phyloP scores from a whole-genome alignment of 345 rosid species.

The Stellera chamaejasme region DNA sequence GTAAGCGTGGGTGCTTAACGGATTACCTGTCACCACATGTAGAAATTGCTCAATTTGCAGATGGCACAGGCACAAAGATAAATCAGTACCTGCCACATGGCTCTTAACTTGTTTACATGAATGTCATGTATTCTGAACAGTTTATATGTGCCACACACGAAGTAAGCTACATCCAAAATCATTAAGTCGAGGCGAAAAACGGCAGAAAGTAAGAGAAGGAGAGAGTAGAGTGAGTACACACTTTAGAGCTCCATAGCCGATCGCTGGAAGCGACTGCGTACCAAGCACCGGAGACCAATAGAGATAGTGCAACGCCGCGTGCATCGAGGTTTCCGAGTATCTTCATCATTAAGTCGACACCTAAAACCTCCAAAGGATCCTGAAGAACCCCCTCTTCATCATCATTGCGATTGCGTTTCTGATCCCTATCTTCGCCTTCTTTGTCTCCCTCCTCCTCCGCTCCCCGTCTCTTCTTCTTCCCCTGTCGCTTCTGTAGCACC shows the following conservation, averaged over 20 bases:
- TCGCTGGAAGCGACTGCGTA: slow-evolving; percentile 44
- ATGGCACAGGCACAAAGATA: no score
- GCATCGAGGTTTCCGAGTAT: slow-evolving; percentile 46
- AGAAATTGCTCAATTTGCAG: no score
- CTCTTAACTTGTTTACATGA: no score
- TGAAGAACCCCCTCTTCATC: slow-evolving; percentile 3
- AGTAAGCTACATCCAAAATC: no score
- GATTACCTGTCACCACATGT: no score
- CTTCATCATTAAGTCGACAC: slow-evolving; percentile 44
- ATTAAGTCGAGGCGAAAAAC: neutral
- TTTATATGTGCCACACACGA: no score
- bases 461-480: slow-evolving; percentile 3
- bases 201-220: neutral
- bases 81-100: no score
- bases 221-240: neutral
- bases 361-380: slow-evolving; percentile 50
- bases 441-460: neutral
- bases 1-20: no score
- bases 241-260: slow-evolving; percentile 45
- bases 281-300: slow-evolving; percentile 49
- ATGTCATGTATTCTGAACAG: no score
- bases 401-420: no score
- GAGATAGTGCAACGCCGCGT: slow-evolving; percentile 56
- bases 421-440: no score
- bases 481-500: no score